Percentiles rank a stretch among this genome's conserved stretches.
Evolutionary conservation across 352 stramenopile species (phyloP).

Genomic region (Globisporangium iwayamae): DNA sequence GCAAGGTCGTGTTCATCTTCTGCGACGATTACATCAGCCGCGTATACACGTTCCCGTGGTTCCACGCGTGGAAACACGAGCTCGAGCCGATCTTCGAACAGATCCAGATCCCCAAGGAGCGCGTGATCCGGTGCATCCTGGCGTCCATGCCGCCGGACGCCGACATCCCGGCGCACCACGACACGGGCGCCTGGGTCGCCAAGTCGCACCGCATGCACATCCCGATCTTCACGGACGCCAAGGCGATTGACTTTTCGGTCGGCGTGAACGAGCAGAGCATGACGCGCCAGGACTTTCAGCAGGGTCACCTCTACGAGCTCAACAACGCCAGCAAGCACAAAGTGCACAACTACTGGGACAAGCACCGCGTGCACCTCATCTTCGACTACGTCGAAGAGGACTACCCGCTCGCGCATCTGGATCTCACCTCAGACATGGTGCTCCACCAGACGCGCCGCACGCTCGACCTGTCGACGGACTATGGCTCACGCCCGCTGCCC

Average conservation of each 20-base stretch:
- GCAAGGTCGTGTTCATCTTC: conserved; percentile 98
- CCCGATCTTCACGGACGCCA: conserved; percentile 88
- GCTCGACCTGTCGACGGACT: conserved; percentile 89
- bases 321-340: conserved; percentile 98
- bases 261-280: conserved; percentile 84
- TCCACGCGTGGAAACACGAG: conserved; percentile 75
- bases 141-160: conserved; percentile 93
- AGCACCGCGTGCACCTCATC: conserved; percentile 96
- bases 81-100: conserved; percentile 88
- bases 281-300: conserved; percentile 88
- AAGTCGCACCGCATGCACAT: conserved; percentile 97
- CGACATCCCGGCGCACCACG: conserved; percentile 96
- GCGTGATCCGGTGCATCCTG: conserved; percentile 92
- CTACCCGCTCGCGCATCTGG: conserved; percentile 59
- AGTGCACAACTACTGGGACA: conserved; percentile 91
- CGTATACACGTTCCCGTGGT: conserved; percentile 96
- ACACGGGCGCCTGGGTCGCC: conserved; percentile 96
- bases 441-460: conserved; percentile 95
- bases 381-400: conserved; percentile 96
- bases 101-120: conserved; percentile 78
- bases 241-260: conserved; percentile 76
- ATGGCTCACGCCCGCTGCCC: conserved; percentile 70
- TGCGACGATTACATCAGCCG: conserved; percentile 97
- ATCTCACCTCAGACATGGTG: conserved; percentile 85
- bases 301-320: conserved; percentile 97